phyloP scores from a whole-genome alignment of 73 alveolate species.

The Blepharisma japonicum region DNA sequence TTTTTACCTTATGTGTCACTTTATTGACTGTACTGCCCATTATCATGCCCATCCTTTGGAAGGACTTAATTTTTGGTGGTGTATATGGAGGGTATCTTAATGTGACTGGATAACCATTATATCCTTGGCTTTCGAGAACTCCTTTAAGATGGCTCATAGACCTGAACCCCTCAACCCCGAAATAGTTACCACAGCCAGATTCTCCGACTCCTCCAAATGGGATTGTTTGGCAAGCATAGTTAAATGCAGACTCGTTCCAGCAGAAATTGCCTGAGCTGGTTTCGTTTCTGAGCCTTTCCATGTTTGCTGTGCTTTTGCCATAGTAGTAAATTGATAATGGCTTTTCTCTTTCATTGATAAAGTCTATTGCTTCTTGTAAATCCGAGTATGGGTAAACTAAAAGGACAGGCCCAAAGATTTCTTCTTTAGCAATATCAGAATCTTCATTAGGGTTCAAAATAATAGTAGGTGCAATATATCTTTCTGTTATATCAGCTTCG shows the following conservation, averaged over 20 bases:
- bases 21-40: no score
- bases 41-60: no score
- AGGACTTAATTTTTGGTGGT: not conserved
- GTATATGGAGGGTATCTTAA: constrained; percentile 90
- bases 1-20: no score
- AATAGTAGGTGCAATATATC: constrained; percentile 53
- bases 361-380: constrained; percentile 73
- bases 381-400: constrained; percentile 66
- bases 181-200: constrained; percentile 83
- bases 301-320: constrained; percentile 53
- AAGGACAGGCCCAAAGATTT: constrained; percentile 91
- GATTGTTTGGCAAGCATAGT: constrained; percentile 59
- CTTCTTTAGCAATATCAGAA: constrained; percentile 60
- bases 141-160: constrained; percentile 88
- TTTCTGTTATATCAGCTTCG: constrained; percentile 30
- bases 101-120: constrained; percentile 60
- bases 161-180: constrained; percentile 93
- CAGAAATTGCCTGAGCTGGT: constrained; percentile 82
- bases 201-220: constrained; percentile 98
- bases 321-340: constrained; percentile 87
- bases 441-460: constrained; percentile 39
- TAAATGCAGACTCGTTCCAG: constrained; percentile 77
- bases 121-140: constrained; percentile 68
- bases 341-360: constrained; percentile 77
- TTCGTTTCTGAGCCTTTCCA: constrained; percentile 64